Conservation (phyloP, 2,329 filamentous ascomycete genomes). For the Pezicula rhizophila region DNA sequence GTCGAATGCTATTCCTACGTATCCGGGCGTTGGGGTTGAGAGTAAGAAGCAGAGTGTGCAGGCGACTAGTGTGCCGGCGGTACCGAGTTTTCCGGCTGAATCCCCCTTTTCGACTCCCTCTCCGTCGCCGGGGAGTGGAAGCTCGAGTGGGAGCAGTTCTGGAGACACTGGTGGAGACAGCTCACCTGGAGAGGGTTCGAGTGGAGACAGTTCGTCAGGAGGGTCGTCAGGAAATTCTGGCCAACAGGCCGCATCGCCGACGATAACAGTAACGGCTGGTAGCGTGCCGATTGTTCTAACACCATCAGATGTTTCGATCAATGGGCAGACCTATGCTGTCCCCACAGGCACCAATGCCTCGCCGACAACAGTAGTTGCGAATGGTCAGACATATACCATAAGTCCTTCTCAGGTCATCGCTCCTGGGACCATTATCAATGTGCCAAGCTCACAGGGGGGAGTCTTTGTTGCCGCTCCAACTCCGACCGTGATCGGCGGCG, state of each 20-base stretch:
- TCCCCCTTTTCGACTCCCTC: not conserved
- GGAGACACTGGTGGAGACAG: too few relatives aligned
- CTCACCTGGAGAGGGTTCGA: too few relatives aligned
- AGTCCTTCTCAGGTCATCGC: conserved; percentile 20
- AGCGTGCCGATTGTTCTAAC: conserved; percentile 15
- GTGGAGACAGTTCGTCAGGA: not conserved
- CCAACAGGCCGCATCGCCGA: not conserved
- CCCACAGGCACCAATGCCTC: not conserved
- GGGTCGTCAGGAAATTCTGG: not conserved
- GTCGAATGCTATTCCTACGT: conserved; percentile 6
- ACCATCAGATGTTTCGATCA: conserved; percentile 17
- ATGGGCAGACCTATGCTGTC: conserved; percentile 16
- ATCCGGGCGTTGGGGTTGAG: conserved; percentile 1
- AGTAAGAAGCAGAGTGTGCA: not conserved
- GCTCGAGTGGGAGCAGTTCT: too few relatives aligned
- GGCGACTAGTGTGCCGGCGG: not conserved
- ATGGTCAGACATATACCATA: conserved; percentile 20
- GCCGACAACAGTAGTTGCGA: conserved; percentile 13
- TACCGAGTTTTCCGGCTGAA: not conserved
- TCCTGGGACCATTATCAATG: conserved; percentile 13
- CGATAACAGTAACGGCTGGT: conserved; percentile 9
- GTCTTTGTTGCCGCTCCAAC: conserved; percentile 3
- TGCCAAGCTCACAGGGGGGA: conserved; percentile 12
- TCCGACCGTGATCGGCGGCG: conserved; percentile 14
- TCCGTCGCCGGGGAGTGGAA: not conserved